phyloP scores from a whole-genome alignment of 2,329 filamentous ascomycete genomes.

The Blumeria graminis region DNA sequence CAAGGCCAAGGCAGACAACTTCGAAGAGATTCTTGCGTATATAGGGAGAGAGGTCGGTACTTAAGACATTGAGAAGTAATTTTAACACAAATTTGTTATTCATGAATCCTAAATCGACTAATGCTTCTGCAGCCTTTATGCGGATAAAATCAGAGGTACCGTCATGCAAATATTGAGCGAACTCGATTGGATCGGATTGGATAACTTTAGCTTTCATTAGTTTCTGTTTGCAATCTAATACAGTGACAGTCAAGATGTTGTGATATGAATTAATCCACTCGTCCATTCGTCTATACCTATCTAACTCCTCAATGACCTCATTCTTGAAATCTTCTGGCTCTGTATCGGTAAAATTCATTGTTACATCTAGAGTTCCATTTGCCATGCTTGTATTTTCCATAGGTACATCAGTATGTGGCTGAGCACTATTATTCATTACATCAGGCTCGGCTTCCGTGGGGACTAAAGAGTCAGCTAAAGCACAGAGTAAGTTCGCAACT shows the following conservation, averaged over 20 bases:
- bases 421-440: slow-evolving; percentile 8
- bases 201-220: slow-evolving; percentile 42
- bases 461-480: slow-evolving; percentile 33
- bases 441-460: slow-evolving; percentile 17
- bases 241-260: slow-evolving; percentile 39
- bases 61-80: slow-evolving; percentile 31
- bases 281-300: slow-evolving; percentile 41
- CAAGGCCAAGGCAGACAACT: slow-evolving; percentile 32
- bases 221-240: slow-evolving; percentile 33
- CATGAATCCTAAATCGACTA: slow-evolving; percentile 38
- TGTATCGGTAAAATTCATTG: slow-evolving; percentile 16
- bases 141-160: slow-evolving; percentile 37
- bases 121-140: slow-evolving; percentile 38
- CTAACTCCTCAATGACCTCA: slow-evolving; percentile 35
- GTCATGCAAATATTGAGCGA: slow-evolving; percentile 40
- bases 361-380: slow-evolving; percentile 15
- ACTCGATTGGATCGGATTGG: slow-evolving; percentile 26
- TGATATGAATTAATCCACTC: slow-evolving; percentile 45
- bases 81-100: slow-evolving; percentile 28
- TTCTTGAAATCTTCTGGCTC: slow-evolving; percentile 19
- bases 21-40: slow-evolving; percentile 35
- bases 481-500: slow-evolving; percentile 52
- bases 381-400: slow-evolving; percentile 14
- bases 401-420: slow-evolving; percentile 19
- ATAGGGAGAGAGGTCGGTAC: slow-evolving; percentile 38